Evolutionary conservation across 2,329 filamentous ascomycete species (phyloP).

Genomic region (Dactylonectria estremocensis): DNA sequence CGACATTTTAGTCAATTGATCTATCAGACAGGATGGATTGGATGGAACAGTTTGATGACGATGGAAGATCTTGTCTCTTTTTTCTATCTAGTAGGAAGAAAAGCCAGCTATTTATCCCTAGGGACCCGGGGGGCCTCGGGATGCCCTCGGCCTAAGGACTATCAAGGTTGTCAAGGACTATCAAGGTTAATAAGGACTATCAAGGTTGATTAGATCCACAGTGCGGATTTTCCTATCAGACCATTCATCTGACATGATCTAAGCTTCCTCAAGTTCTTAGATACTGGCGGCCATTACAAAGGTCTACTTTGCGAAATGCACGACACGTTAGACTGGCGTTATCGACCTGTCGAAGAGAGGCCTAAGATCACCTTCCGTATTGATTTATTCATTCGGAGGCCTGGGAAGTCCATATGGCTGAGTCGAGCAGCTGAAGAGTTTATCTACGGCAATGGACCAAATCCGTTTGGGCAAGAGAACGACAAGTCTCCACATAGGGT

Average conservation of each 20-base stretch:
- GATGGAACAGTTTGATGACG: too few species aligned
- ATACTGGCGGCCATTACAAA: background rate
- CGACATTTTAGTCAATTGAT: background rate
- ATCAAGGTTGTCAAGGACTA: too few species aligned
- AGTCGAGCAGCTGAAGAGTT: background rate
- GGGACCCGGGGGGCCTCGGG: too few species aligned
- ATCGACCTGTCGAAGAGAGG: background rate
- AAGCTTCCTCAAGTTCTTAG: slow-evolving; percentile 14
- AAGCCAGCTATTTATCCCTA: too few species aligned
- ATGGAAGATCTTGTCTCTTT: too few species aligned
- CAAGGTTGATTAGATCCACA: too few species aligned
- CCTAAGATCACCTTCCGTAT: background rate
- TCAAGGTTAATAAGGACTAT: too few species aligned
- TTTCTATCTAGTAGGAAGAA: too few species aligned
- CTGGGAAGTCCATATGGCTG: background rate
- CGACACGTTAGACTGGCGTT: background rate
- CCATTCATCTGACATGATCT: too few species aligned
- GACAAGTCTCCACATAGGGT: background rate
- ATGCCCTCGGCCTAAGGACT: too few species aligned
- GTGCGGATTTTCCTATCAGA: too few species aligned
- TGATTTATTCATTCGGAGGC: background rate
- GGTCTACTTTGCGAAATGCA: slow-evolving; percentile 4
- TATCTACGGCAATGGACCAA: background rate
- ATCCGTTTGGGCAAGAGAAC: slow-evolving; percentile 2
- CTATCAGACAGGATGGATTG: too few species aligned